phyloP scores from a whole-genome alignment of 192 early-diverging fungal species.

The Coemansia sp. region DNA sequence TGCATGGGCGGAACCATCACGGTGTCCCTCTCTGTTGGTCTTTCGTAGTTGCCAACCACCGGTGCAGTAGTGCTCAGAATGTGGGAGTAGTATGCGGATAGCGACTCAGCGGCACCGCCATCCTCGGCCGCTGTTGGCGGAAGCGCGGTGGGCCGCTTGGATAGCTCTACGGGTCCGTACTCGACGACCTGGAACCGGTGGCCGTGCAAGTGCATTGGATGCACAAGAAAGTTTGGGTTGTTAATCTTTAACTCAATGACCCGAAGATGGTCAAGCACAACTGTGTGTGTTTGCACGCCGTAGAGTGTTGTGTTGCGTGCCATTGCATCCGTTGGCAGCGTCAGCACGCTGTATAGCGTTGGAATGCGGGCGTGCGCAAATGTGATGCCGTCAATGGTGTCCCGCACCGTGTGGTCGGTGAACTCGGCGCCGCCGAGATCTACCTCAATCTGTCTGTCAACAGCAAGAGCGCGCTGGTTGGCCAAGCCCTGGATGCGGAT shows the following conservation, averaged over 20 bases:
- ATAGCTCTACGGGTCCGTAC: constrained; percentile 47
- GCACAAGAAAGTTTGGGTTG: constrained; percentile 66
- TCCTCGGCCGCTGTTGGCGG: not conserved
- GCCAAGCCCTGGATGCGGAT: constrained; percentile 14
- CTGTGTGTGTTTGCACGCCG: constrained; percentile 60
- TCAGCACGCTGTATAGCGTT: constrained; percentile 61
- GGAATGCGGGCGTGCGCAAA: constrained; percentile 58
- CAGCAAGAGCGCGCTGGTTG: constrained; percentile 15
- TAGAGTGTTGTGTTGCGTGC: constrained; percentile 58
- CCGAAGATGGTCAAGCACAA: constrained; percentile 64
- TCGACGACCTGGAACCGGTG: constrained; percentile 75
- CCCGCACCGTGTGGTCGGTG: not conserved
- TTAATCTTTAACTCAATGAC: constrained; percentile 65
- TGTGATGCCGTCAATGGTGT: constrained; percentile 60
- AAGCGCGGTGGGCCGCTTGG: not conserved
- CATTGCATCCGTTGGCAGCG: constrained; percentile 52
- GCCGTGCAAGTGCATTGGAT: constrained; percentile 80
- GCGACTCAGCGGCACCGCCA: not conserved
- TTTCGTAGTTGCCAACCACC: not conserved
- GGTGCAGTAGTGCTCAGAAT: not conserved
- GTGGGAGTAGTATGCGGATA: not conserved
- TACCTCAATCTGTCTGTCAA: constrained; percentile 22
- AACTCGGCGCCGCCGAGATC: not conserved
- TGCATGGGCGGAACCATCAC: constrained; percentile 59
- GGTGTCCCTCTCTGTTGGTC: constrained; percentile 66